Conservation (phyloP, 2,329 filamentous ascomycete species). For the Bipolaris zeicola region DNA sequence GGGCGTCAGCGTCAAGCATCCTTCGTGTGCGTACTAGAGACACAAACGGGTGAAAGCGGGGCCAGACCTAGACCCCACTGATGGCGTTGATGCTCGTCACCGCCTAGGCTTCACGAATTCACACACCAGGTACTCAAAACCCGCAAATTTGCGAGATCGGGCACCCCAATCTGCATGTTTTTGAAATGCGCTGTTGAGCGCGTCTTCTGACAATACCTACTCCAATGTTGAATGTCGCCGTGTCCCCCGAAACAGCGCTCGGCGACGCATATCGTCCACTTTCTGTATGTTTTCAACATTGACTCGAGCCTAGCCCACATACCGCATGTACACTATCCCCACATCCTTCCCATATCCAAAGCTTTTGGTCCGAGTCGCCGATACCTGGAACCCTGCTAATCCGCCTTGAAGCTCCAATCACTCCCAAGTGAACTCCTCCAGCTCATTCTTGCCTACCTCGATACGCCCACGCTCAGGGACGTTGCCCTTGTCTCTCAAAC, state of each 20-base stretch:
- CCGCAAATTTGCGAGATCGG: not conserved
- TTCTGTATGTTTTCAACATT: slow-evolving; percentile 7
- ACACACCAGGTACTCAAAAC: slow-evolving; percentile 4
- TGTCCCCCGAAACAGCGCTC: not conserved
- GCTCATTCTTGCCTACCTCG: slow-evolving; percentile 46
- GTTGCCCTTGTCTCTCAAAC: slow-evolving; percentile 45
- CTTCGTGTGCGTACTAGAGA: not conserved
- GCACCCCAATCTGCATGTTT: not conserved
- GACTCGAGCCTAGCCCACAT: slow-evolving; percentile 5
- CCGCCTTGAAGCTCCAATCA: slow-evolving; percentile 27
- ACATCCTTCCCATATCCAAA: not conserved
- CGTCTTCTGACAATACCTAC: not conserved
- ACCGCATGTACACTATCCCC: slow-evolving; percentile 5
- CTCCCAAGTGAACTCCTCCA: slow-evolving; percentile 53
- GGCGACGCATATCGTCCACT: slow-evolving; percentile 4
- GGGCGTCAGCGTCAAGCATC: not conserved
- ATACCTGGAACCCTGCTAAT: slow-evolving; percentile 4
- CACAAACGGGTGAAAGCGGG: not conserved
- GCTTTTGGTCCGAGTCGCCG: not conserved
- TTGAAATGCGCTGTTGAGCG: slow-evolving; percentile 1
- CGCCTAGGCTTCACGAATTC: slow-evolving; percentile 5
- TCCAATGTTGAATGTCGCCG: not conserved
- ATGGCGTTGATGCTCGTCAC: slow-evolving; percentile 9
- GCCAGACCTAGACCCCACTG: slow-evolving; percentile 5
- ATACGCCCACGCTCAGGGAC: slow-evolving; percentile 34